A percentile compares a stretch with the other conserved stretches of the same genome.
Evolutionary conservation across 2,329 filamentous ascomycete genomes (phyloP).

Genomic region (Chaetomium globosum): DNA sequence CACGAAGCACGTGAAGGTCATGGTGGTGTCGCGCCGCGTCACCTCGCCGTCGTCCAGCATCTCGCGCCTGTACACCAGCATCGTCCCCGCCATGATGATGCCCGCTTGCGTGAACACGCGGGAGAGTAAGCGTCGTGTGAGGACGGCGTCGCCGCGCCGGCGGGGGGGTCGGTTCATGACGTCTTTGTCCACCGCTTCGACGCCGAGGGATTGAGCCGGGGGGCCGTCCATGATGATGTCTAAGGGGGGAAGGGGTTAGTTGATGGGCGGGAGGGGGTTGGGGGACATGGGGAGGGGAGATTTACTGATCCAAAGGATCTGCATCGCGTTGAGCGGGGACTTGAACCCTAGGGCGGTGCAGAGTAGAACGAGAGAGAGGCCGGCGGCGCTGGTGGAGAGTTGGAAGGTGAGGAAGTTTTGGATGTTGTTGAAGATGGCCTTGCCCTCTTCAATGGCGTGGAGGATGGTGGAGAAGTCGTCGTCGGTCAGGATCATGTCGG

Average conservation of each 20-base stretch:
- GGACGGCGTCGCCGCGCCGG: slow-evolving; percentile 81
- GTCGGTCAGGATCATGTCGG: slow-evolving; percentile 90
- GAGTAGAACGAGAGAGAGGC: slow-evolving; percentile 84
- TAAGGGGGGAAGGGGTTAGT: slow-evolving; percentile 44
- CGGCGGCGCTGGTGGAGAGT: slow-evolving; percentile 92
- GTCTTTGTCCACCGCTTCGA: slow-evolving; percentile 90
- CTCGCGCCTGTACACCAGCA: slow-evolving; percentile 87
- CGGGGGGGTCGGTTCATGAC: slow-evolving; percentile 92
- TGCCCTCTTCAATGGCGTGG: slow-evolving; percentile 95
- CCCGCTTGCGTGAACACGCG: slow-evolving; percentile 84
- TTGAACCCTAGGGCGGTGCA: slow-evolving; percentile 92
- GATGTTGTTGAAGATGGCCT: slow-evolving; percentile 99
- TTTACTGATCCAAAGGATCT: slow-evolving; percentile 99
- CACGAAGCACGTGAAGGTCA: slow-evolving; percentile 99
- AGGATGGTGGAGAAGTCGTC: slow-evolving; percentile 92
- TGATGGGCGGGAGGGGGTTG: not conserved
- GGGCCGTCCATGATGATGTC: slow-evolving; percentile 99
- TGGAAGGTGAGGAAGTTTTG: slow-evolving; percentile 99
- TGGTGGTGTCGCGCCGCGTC: slow-evolving; percentile 92
- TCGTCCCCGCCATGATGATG: slow-evolving; percentile 90
- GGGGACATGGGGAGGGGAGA: slow-evolving; percentile 34
- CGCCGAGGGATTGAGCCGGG: slow-evolving; percentile 92
- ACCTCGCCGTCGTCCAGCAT: slow-evolving; percentile 83
- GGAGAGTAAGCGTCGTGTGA: slow-evolving; percentile 79
- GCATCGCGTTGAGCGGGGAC: slow-evolving; percentile 97